Evolutionary conservation across 2,329 filamentous ascomycete genomes (phyloP), one percentile per base, ranked within the genome.

Genomic region (Chrysoporthe cubensis): DNA sequence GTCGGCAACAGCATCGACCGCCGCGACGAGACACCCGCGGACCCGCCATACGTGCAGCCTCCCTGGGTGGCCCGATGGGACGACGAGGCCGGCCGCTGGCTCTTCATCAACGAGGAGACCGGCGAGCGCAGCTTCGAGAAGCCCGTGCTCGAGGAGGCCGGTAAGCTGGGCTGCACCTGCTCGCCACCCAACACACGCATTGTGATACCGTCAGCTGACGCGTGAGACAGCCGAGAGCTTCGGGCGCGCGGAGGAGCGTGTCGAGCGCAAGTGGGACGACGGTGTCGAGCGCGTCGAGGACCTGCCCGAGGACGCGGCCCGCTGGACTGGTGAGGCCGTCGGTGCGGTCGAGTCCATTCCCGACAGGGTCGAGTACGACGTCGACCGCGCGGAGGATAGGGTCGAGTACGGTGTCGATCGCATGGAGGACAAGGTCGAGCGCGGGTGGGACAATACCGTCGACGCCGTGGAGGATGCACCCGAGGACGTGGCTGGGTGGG

Each of bases 361-460:
- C 11, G 67, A 68, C 21, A 21, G 61, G 18, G 11, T 67, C 32
- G 66, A 64, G 61, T 40, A 50, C 14, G 61, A 18, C n/a, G 6
- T 52, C 44, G 66, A 68, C 26, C 60, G 63, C 3, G 34, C 65
- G 6, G 65, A 58, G 58, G 26, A 26, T 1, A 26, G 26, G 26
- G 26, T 68, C 5, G 66, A 62, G 58, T 34, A 65, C 11, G 66
- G 40, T 11, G 56, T 64, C 18, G 66, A 68, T 8, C 66, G 63
- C 0, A 50, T 34, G 13, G 63, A 74, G 56, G 76, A 76, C 60
- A 73, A 79, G 59, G 60, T 65, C 1, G 68, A 70, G 68, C 18
- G 65, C 67, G 73, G 60, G 72, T 68, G 66, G 66, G 63, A 68
- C 16, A 37, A 68, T 8, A 66, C 66, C 2, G 67, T 66, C 2